Percentiles rank a stretch among this genome's conserved stretches.
phyloP scores from a whole-genome alignment of 192 early-diverging fungal genomes.

The Backusella mclennaniae region DNA sequence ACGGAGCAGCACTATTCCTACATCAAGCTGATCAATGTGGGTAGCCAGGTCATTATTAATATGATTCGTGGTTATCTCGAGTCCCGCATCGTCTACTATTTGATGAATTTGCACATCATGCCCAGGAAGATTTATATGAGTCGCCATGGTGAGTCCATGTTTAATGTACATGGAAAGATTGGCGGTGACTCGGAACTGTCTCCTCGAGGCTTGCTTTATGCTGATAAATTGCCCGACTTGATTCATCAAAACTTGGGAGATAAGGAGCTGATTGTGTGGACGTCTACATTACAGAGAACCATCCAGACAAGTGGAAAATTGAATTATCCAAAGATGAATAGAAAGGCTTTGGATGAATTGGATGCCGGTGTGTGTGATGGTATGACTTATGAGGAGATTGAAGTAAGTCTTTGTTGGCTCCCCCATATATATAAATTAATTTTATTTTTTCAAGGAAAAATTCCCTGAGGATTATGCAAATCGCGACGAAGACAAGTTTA shows the following conservation, averaged over 20 bases:
- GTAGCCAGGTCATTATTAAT: conserved; percentile 88
- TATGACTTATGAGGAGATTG: conserved; percentile 99
- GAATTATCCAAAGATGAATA: conserved; percentile 85
- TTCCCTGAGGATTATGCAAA: conserved; percentile 94
- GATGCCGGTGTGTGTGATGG: conserved; percentile 98
- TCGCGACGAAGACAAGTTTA: conserved; percentile 97
- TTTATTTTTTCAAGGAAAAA: conserved; percentile 42
- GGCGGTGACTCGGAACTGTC: conserved; percentile 94
- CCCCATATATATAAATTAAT: background rate
- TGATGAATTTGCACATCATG: conserved; percentile 99
- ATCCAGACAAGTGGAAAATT: conserved; percentile 83
- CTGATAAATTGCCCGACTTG: conserved; percentile 76
- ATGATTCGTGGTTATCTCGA: conserved; percentile 94
- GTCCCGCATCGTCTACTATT: conserved; percentile 95
- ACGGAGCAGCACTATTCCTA: conserved; percentile 73
- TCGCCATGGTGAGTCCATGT: conserved; percentile 92
- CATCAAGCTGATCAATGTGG: conserved; percentile 95
- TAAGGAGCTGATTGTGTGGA: conserved; percentile 89
- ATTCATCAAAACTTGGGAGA: conserved; percentile 76
- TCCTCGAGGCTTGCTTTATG: conserved; percentile 84
- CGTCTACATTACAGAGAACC: conserved; percentile 91
- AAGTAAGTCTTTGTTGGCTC: conserved; percentile 35
- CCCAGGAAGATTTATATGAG: conserved; percentile 93
- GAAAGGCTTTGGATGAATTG: conserved; percentile 98
- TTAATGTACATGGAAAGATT: conserved; percentile 88